Conservation (phyloP, 768 basidiomycete species). For the Astraeus odoratus region DNA sequence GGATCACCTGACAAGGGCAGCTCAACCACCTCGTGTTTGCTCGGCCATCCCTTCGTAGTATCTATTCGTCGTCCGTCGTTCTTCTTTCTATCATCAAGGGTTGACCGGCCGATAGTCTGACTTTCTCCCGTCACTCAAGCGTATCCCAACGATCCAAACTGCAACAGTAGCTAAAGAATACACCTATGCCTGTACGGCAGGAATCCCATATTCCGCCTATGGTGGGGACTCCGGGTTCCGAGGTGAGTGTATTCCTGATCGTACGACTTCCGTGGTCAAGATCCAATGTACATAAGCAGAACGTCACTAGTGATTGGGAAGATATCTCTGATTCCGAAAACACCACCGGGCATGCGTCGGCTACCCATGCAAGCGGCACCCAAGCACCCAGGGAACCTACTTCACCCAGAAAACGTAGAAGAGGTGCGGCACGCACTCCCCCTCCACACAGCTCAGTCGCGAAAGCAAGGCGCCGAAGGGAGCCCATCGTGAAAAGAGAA, state of each 20-base stretch:
- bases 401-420: constrained; percentile 26
- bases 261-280: too few relatives aligned
- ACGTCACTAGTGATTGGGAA: constrained; percentile 26
- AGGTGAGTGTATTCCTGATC: not conserved
- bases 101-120: too few relatives aligned
- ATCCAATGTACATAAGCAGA: not conserved
- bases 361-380: constrained; percentile 6
- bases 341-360: constrained; percentile 4
- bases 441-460: constrained; percentile 13
- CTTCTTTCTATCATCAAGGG: too few relatives aligned
- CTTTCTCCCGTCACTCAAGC: too few relatives aligned
- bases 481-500: constrained; percentile 20
- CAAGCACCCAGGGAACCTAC: constrained; percentile 11
- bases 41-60: too few relatives aligned
- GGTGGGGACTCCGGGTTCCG: not conserved
- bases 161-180: too few relatives aligned
- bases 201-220: not conserved
- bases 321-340: constrained; percentile 22
- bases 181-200: too few relatives aligned
- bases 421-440: constrained; percentile 14
- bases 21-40: too few relatives aligned
- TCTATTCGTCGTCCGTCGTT: too few relatives aligned
- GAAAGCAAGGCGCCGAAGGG: constrained; percentile 25
- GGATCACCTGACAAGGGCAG: too few relatives aligned
- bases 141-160: too few relatives aligned